Evolutionary conservation across 2,329 filamentous ascomycete species (phyloP).

Genomic region (Metarhizium sp.): DNA sequence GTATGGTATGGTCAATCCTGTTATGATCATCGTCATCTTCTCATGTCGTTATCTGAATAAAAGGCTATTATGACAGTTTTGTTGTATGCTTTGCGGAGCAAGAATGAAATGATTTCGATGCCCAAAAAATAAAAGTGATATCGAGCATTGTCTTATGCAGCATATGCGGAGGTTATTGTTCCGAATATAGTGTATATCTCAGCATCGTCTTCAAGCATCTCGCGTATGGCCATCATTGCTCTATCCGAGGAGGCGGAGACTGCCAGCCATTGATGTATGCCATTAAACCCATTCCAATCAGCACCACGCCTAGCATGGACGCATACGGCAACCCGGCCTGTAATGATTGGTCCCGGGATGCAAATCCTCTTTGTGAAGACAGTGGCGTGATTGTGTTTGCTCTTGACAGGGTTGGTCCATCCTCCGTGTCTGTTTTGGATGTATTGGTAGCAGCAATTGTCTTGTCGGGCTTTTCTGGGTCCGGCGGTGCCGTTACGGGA

Average conservation of each 20-base stretch:
- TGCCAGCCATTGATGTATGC: conserved; percentile 82
- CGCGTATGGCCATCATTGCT: conserved; percentile 17
- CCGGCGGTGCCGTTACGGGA: not conserved
- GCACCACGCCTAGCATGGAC: conserved; percentile 72
- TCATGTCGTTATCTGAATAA: conserved; percentile 9
- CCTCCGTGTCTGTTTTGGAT: conserved; percentile 24
- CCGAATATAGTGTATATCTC: not conserved
- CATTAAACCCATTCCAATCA: conserved; percentile 77
- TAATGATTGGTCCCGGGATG: conserved; percentile 33
- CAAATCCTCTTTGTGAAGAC: conserved; percentile 27
- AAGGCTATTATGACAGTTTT: conserved; percentile 10
- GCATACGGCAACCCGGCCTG: conserved; percentile 60
- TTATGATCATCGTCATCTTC: conserved; percentile 9
- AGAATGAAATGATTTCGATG: not conserved
- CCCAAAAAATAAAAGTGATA: not conserved
- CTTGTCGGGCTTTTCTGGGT: not conserved
- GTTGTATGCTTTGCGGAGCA: not conserved
- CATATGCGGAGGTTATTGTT: not conserved
- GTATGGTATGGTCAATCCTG: conserved; percentile 4
- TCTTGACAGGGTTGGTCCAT: conserved; percentile 35
- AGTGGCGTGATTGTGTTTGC: conserved; percentile 40
- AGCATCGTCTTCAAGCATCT: not conserved
- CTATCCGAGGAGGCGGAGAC: conserved; percentile 21
- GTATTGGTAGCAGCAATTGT: conserved; percentile 9
- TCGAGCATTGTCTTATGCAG: not conserved